Evolutionary conservation across 2,329 filamentous ascomycete species (phyloP), one percentile per base, ranked within the genome.

Genomic region (Ophiostoma himal-ulmi): DNA sequence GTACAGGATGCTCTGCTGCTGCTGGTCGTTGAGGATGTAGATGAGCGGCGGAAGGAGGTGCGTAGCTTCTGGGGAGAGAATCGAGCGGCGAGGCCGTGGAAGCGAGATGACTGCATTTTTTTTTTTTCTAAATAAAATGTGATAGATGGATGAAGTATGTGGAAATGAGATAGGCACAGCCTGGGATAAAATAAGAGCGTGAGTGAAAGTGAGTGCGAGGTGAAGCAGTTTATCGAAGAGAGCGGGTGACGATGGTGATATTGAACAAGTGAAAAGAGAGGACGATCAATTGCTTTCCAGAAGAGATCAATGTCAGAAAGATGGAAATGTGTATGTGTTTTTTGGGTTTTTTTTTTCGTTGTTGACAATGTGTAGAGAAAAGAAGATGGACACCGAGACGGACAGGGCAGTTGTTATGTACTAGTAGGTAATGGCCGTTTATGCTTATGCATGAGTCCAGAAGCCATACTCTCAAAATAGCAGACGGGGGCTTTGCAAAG

Each of bases 31-130:
- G 76, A 77, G 1, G 75, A 70, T 10, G 76, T 71, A n/a, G 77
- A 77, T 8, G 83, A 82, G 26, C 85, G 83, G 72, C 85, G 84
- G 77, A 87, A 81, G 11, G 84, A 85, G 67, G 81, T 83, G 72
- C 84, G 83, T 67, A 88, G 77, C 73, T 76, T 79, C 68, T 77
- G 78, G n/a, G 82, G 78, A 13, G 83, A 82, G 79, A 87, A 83
- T 79, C 84, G 84, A 70, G 81, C 78, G 70, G 82, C 78, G 77
- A 86, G 81, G 72, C 79, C 77, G 72, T 85, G 81, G 78, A 86
- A 82, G 75, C 83, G 82, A 10, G 82, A 80, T 65, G 79, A 75
- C 74, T 83, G 81, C 83, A 84, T 84, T 57, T 75, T 81, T 77
- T 75, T 81, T 77, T 30, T 30, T n/a, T n/a, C n/a, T n/a, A n/a